Percentiles rank a stretch among this genome's conserved stretches.
phyloP scores from a whole-genome alignment of 1,139 yeast genomes.

The Candida glucosophila region DNA sequence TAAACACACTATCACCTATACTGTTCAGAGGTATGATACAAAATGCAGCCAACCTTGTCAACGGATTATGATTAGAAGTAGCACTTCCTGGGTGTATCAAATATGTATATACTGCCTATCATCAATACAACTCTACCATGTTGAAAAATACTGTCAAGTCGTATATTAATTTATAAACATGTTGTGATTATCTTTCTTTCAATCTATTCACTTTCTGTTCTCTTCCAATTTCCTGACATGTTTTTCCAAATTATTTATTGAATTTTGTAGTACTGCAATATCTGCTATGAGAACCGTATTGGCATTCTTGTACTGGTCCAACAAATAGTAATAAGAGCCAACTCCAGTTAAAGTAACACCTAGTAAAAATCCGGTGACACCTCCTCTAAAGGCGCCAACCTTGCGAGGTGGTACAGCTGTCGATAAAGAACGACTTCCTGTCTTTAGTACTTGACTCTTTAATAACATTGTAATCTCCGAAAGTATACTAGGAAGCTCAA shows the following conservation, averaged over 20 bases:
- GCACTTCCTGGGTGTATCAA: no score
- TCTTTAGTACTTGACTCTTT: constrained; percentile 15
- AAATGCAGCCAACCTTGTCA: constrained; percentile 18
- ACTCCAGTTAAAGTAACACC: constrained; percentile 72
- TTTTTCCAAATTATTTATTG: constrained; percentile 60
- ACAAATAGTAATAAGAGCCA: constrained; percentile 67
- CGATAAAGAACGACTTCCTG: constrained; percentile 24
- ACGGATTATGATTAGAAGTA: constrained; percentile 13
- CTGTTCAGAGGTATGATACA: constrained; percentile 20
- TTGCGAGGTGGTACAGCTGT: constrained; percentile 24
- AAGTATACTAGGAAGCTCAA: no score
- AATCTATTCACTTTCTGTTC: constrained; percentile 1
- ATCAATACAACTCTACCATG: no score
- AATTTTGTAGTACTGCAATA: constrained; percentile 59
- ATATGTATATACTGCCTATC: no score
- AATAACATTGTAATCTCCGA: no score
- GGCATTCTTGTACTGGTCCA: constrained; percentile 70
- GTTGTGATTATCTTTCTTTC: no score
- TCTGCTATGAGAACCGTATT: constrained; percentile 69
- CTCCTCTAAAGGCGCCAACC: constrained; percentile 60
- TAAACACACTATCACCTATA: constrained; percentile 12
- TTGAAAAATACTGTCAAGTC: no score
- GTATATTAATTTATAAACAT: no score
- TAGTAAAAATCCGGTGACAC: constrained; percentile 64
- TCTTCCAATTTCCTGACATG: constrained; percentile 51